Evolutionary conservation across 225 moss, liverwort and hornwort genomes (phyloP).

Genomic region (Climacium dendroides): DNA sequence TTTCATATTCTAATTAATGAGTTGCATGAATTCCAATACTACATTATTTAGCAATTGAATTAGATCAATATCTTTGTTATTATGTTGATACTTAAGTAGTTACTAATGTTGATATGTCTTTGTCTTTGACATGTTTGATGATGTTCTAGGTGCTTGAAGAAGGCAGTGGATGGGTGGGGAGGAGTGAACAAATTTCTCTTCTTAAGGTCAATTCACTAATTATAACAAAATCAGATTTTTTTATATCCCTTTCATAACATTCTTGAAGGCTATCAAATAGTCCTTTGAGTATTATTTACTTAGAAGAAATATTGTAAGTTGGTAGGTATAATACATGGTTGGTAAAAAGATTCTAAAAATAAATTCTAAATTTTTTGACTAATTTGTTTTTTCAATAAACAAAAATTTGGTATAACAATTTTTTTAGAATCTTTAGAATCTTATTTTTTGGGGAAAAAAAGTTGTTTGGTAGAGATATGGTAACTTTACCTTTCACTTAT

Average conservation of each 20-base stretch:
- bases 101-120: no score
- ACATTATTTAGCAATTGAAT: neutral
- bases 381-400: fast-evolving
- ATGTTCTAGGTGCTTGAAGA: constrained; percentile 3
- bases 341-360: neutral
- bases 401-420: fast-evolving
- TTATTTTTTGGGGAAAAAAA: fast-evolving
- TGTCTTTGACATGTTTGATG: neutral
- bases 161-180: constrained; percentile 21
- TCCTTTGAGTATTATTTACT: fast-evolving
- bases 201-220: neutral
- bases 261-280: neutral
- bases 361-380: neutral
- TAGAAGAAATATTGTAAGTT: fast-evolving
- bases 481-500: fast-evolving
- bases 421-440: neutral
- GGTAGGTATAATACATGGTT: no score
- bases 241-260: neutral
- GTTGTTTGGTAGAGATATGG: neutral
- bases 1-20: neutral
- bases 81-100: neutral
- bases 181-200: constrained; percentile 24
- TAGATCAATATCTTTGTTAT: neutral
- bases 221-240: neutral
- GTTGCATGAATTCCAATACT: neutral